Percentiles rank a stretch among this genome's conserved stretches.
Conservation (phyloP, 345 rosid genomes). For the Luvunga scandens region DNA sequence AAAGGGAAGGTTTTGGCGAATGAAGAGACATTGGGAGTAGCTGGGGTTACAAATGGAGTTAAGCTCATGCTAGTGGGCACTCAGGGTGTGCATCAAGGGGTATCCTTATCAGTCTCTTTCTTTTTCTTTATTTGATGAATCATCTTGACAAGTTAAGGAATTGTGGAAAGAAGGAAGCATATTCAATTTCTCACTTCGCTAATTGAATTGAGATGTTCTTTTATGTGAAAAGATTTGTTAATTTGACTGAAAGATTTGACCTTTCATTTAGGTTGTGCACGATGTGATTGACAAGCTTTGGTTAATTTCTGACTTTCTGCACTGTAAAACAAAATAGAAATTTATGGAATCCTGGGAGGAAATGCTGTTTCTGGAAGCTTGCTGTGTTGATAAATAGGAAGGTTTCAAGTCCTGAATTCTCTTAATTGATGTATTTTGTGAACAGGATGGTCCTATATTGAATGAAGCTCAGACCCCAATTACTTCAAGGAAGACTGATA, state of each 20-base stretch:
- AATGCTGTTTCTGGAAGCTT: background rate
- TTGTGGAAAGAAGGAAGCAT: background rate
- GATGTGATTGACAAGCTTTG: background rate
- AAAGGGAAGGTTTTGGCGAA: constrained; percentile 78
- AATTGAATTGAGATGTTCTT: background rate
- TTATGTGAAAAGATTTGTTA: background rate
- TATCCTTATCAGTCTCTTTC: constrained; percentile 13
- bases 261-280: background rate
- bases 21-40: constrained; percentile 57
- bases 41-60: constrained; percentile 61
- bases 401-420: background rate
- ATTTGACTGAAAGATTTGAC: background rate
- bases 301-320: background rate
- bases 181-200: background rate
- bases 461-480: constrained; percentile 56
- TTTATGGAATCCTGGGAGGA: background rate
- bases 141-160: background rate
- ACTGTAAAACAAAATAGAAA: background rate
- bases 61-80: constrained; percentile 90
- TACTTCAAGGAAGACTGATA: constrained; percentile 39
- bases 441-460: constrained; percentile 71
- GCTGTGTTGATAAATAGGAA: background rate
- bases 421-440: background rate
- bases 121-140: background rate
- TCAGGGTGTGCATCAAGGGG: constrained; percentile 97